These are phyloP conservation scores for Blepharisma stoltei DNA, from an alignment of 73 alveolate species.

Conservation along the genomic window DNA sequence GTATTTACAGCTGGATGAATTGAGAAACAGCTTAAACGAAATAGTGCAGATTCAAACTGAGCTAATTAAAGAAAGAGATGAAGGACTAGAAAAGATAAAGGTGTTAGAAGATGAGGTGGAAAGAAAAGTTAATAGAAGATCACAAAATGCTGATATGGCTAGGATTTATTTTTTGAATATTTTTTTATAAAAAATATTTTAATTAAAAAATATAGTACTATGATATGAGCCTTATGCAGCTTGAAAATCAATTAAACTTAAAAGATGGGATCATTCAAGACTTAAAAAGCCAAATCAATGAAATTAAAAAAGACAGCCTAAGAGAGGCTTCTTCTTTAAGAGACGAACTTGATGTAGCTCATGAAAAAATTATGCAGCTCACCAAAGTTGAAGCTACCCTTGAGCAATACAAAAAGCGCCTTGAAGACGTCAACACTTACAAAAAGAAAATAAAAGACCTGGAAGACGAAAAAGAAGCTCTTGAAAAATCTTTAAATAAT, in stretches of 20 bases:
- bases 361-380: slow-evolving; percentile 5
- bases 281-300: background rate
- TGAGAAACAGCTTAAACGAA: background rate
- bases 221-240: background rate
- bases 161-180: no score
- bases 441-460: slow-evolving; percentile 28
- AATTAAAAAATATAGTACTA: no score
- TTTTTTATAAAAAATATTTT: no score
- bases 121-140: background rate
- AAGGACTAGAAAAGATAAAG: background rate
- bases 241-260: background rate
- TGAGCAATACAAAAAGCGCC: slow-evolving; percentile 22
- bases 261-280: slow-evolving; percentile 13
- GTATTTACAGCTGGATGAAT: background rate
- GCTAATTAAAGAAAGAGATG: background rate
- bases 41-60: background rate
- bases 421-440: background rate
- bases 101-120: background rate
- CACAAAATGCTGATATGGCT: slow-evolving; percentile 9
- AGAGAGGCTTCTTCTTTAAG: background rate
- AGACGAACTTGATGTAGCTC: slow-evolving; percentile 10
- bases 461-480: background rate
- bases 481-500: background rate
- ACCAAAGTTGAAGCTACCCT: slow-evolving; percentile 15
- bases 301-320: background rate